phyloP scores from a whole-genome alignment of 1,139 yeast genomes.

The Arxiozyma slooffiae region DNA sequence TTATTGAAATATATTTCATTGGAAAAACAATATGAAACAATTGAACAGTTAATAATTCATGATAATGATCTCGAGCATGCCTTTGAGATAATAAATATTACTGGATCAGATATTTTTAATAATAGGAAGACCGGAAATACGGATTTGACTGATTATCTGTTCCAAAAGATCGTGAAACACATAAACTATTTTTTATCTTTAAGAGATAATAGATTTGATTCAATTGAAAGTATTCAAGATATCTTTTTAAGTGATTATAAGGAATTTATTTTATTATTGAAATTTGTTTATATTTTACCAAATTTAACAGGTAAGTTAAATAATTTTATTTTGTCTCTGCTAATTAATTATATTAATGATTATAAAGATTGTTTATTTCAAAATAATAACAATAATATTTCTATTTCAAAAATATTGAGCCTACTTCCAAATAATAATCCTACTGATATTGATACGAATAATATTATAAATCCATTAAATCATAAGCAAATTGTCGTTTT shows the following conservation, averaged over 20 bases:
- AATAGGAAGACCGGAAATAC: not conserved
- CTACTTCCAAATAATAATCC: not conserved
- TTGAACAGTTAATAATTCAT: not conserved
- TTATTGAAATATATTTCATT: slow-evolving; percentile 1
- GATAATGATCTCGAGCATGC: slow-evolving; percentile 4
- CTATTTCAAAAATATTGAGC: not conserved
- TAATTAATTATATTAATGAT: not conserved
- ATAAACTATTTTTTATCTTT: not conserved
- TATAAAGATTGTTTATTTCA: not conserved
- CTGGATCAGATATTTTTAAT: not conserved
- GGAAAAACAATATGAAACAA: slow-evolving; percentile 1
- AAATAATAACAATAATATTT: no score
- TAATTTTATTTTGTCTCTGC: not conserved
- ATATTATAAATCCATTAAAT: not conserved
- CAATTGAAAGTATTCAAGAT: not conserved
- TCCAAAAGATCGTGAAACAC: not conserved
- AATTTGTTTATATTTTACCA: not conserved
- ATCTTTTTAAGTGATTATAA: not conserved
- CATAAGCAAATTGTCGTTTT: not conserved
- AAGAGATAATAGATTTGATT: not conserved
- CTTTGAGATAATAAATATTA: slow-evolving; percentile 1
- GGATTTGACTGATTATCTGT: not conserved
- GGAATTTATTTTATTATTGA: slow-evolving; percentile 1
- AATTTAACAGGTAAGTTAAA: not conserved
- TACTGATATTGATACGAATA: not conserved